These are phyloP conservation scores for Cyberlindnera misumaiensis DNA, from an alignment of 805 yeast genomes.

Conservation along the genomic window DNA sequence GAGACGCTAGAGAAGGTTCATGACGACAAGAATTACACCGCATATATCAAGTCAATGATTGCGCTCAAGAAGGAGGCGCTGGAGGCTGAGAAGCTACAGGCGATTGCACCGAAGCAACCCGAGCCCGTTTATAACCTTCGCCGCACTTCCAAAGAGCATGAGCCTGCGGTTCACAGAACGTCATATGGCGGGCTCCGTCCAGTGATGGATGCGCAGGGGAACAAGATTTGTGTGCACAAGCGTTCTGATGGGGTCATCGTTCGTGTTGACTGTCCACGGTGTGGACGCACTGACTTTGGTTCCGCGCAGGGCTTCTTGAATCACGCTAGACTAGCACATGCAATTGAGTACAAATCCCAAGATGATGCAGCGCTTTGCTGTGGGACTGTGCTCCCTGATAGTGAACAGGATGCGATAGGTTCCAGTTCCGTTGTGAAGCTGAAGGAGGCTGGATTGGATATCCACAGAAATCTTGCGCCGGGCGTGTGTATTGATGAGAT, in stretches of 20 bases:
- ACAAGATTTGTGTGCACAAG: conserved; percentile 47
- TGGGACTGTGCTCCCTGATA: conserved; percentile 47
- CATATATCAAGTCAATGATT: conserved; percentile 35
- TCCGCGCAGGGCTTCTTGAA: conserved; percentile 77
- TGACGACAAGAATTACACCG: conserved; percentile 26
- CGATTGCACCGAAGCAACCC: neutral
- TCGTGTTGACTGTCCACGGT: conserved; percentile 58
- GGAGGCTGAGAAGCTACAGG: conserved; percentile 5
- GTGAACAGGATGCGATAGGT: conserved; percentile 54
- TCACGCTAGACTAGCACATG: conserved; percentile 69
- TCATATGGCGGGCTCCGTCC: conserved; percentile 44
- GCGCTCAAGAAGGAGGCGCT: conserved; percentile 21
- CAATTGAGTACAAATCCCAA: conserved; percentile 63
- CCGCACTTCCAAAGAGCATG: conserved; percentile 13
- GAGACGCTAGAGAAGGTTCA: conserved; percentile 40
- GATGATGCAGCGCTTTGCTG: conserved; percentile 68
- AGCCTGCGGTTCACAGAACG: conserved; percentile 28
- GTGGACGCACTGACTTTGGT: conserved; percentile 63
- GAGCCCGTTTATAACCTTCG: conserved; percentile 5
- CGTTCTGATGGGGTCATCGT: conserved; percentile 69
- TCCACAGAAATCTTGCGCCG: conserved; percentile 31
- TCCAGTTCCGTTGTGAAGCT: conserved; percentile 30
- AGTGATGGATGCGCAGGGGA: conserved; percentile 31
- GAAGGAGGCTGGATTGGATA: conserved; percentile 32
- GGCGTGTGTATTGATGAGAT: conserved; percentile 16